Evolutionary conservation across 106 monocot species (phyloP), one percentile per base, ranked within the genome.

Genomic region (Allium sativum): DNA sequence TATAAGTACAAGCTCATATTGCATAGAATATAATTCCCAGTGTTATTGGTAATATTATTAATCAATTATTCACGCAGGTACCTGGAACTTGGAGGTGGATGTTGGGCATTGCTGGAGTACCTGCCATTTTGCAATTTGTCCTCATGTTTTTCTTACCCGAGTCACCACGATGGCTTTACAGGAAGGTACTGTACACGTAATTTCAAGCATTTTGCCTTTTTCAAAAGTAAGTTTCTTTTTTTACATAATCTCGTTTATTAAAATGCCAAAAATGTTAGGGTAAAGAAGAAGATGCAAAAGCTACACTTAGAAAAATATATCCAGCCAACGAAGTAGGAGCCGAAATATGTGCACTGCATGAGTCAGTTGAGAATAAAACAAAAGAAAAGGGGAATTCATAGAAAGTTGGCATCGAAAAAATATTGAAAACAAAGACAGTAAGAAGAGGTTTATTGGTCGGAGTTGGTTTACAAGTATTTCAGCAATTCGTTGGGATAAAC

Each of bases 401-500:
- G 48, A 79, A 82, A 47, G 79, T 74, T 53, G 73, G 68, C 78
- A 62, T 80, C 56, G 59, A 40, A 22, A 83, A 86, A 63, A 61
- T 84, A n/a, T 44, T 59, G 45, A 79, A 77, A 52, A 87, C 81
- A 7, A 71, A 65, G 61, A 82, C 79, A 8, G 92, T 88, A 6
- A 73, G 92, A 45, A 78, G 92, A 48, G 88, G 81, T 1, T 77
- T 93, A 1, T 31, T 84, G 21, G 92, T 87, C 14, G 91, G 93
- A 9, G 79, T 93, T 7, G 87, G 87, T 19, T 75, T 84, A 12
- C 93, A 85, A 67, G 55, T 93, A 12, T 84, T 85, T 60, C 93
- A 93, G 75, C 93, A 93, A 45, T 88, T 93, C 56, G 90, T 90
- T 40, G 90, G 90, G 46, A 90, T 90, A 55, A 90, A 90, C 85